Conservation (phyloP, 75 land plant genomes). For the Selaginella moellendorffii region DNA sequence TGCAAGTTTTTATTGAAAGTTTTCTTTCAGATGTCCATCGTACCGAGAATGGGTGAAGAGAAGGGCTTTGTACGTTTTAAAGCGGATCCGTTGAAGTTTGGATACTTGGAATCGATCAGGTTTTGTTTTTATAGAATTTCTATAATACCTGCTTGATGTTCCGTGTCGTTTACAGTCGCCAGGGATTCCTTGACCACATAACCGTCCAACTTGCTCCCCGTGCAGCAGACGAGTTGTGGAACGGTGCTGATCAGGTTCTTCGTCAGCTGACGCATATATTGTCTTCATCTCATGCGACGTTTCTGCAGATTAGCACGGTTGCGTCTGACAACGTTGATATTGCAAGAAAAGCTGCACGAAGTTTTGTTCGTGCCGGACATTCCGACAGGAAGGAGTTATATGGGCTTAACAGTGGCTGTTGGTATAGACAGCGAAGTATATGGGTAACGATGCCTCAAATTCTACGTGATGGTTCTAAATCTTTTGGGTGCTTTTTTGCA, state of each 20-base stretch:
- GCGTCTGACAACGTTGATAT: slow-evolving; percentile 79
- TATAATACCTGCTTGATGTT: too few species aligned
- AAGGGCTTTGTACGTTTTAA: slow-evolving; percentile 64
- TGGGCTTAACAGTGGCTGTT: slow-evolving; percentile 59
- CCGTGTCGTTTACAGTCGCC: too few species aligned
- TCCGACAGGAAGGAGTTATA: slow-evolving; percentile 50
- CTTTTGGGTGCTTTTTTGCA: slow-evolving; percentile 19
- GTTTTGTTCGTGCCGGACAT: slow-evolving; percentile 72
- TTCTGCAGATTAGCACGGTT: slow-evolving; percentile 70
- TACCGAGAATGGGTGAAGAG: slow-evolving; percentile 68
- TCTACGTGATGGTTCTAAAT: too few species aligned
- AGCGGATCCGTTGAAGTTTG: slow-evolving; percentile 53
- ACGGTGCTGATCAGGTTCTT: slow-evolving; percentile 65
- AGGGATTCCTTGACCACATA: slow-evolving; percentile 70
- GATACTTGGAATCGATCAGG: slow-evolving; percentile 25
- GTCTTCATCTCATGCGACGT: not conserved
- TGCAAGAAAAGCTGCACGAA: slow-evolving; percentile 72
- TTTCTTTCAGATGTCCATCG: slow-evolving; percentile 61
- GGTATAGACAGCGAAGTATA: slow-evolving; percentile 13
- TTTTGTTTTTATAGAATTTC: not conserved
- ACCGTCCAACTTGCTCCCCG: slow-evolving; percentile 90
- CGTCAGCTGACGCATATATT: too few species aligned
- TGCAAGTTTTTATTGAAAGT: too few species aligned
- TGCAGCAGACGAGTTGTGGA: slow-evolving; percentile 91
- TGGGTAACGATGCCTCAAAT: slow-evolving; percentile 4